Evolutionary conservation across 179 eudicot species (phyloP).

Genomic region (Patellifolia procumbens): DNA sequence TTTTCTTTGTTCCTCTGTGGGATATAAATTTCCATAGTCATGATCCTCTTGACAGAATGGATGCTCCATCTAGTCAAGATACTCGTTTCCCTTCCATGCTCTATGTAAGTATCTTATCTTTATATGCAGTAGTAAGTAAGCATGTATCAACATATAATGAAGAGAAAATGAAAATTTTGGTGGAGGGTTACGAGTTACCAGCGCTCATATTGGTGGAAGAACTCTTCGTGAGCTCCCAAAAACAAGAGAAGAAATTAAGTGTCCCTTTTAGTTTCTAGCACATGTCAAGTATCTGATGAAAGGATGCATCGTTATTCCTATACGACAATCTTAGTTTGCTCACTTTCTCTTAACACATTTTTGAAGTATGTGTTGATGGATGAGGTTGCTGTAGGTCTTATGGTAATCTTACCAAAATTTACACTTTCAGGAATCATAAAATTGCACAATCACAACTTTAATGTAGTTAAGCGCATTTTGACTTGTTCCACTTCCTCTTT

Average conservation of each 20-base stretch:
- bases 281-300: not conserved
- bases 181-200: not conserved
- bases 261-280: not conserved
- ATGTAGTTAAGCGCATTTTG: not conserved
- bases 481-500: no score
- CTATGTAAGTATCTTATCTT: not conserved
- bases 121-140: not conserved
- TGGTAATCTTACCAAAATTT: not conserved
- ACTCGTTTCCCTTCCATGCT: not conserved
- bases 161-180: conserved; percentile 6
- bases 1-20: not conserved
- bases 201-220: conserved; percentile 4
- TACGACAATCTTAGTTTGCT: no score
- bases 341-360: not conserved
- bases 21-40: not conserved
- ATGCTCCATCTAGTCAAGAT: not conserved
- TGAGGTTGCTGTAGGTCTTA: not conserved
- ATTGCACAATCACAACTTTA: not conserved
- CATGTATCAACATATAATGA: not conserved
- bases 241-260: not conserved
- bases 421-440: not conserved
- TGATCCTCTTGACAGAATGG: not conserved
- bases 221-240: not conserved
- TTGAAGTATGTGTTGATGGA: not conserved
- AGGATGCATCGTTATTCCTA: not conserved